Evolutionary conservation across 345 rosid species (phyloP), one percentile per base, ranked within the genome.

Genomic region (Bruguiera sexangula): DNA sequence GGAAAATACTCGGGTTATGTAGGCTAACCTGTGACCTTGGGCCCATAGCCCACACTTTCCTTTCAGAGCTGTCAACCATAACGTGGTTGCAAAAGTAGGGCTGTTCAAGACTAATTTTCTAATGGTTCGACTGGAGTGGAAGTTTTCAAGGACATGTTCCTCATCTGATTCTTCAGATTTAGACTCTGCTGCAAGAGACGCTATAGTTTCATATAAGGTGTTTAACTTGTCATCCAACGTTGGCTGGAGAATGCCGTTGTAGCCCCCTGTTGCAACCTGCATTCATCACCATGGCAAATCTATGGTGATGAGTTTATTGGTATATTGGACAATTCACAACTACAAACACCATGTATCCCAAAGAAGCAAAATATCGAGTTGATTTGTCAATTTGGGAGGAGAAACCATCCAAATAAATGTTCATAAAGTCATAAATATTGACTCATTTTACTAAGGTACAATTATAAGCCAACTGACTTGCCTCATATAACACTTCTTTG

Each of bases 401-500:
- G 50, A 13, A 39, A 15, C 50, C 50, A 43, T 43, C 19, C 18
- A 3, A 43, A 43, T 22, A 56, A 24, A 56, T 56, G 29, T 24
- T 24, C 60, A 56, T 24, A 56, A 56, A 56, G 10, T 27, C 13
- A 24, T 56, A 24, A 26, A 21, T 24, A 4, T 24, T 5, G 5
- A 56, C 60, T 21, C 26, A 53, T 18, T 27, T 46, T 16, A 30
- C 50, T 20, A 6, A 3, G 7, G 24, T 15, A 58, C n/a, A 24
- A 29, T 6, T 32, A 19, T 0, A 73, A 34, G 59, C 18, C 27
- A 55, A 69, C 43, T 16, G 48, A 74, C 64, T 65, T 73, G 86
- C 98, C 92, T 94, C 98, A 67, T 85, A 94, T 27, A 89, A 31
- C 51, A 91, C 79, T 63, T 91, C 97, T 82, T 86, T 94, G 70